A percentile compares a stretch with the other conserved stretches of the same genome.
phyloP scores from a whole-genome alignment of 2,329 filamentous ascomycete species.

The Ilyonectria destructans region DNA sequence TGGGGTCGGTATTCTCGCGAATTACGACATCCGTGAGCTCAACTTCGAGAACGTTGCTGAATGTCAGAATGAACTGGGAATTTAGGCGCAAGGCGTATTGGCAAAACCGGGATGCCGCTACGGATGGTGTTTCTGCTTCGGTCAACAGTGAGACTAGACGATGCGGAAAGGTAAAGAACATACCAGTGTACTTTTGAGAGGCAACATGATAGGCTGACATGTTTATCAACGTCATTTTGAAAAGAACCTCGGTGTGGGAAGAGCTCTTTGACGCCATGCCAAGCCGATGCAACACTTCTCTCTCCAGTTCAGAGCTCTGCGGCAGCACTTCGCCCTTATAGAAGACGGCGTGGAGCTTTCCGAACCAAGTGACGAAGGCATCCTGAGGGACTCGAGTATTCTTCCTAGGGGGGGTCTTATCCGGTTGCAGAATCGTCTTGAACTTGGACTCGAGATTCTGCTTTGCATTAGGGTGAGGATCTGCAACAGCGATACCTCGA shows the following conservation, averaged over 20 bases:
- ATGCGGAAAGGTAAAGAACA: slow-evolving; percentile 40
- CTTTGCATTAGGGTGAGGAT: slow-evolving; percentile 82
- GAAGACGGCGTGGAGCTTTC: slow-evolving; percentile 88
- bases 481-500: slow-evolving; percentile 81
- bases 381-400: slow-evolving; percentile 63
- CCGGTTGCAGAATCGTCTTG: slow-evolving; percentile 64
- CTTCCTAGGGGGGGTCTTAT: slow-evolving; percentile 51
- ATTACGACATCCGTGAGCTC: slow-evolving; percentile 73
- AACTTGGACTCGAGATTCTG: slow-evolving; percentile 88
- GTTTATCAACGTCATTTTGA: slow-evolving; percentile 89
- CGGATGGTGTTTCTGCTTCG: slow-evolving; percentile 63
- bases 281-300: slow-evolving; percentile 86
- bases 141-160: slow-evolving; percentile 26
- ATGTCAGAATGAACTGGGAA: slow-evolving; percentile 80
- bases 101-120: slow-evolving; percentile 64
- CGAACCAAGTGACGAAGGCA: slow-evolving; percentile 85
- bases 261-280: slow-evolving; percentile 81
- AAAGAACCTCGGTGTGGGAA: slow-evolving; percentile 75
- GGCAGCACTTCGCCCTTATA: slow-evolving; percentile 83
- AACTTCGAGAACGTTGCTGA: slow-evolving; percentile 80
- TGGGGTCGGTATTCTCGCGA: slow-evolving; percentile 41
- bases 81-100: slow-evolving; percentile 84
- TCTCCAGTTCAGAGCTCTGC: slow-evolving; percentile 86
- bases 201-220: slow-evolving; percentile 87
- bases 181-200: slow-evolving; percentile 53